A percentile compares a stretch with the other conserved stretches of the same genome.
Evolutionary conservation across 441 rosid species (phyloP).

Genomic region (Erysimum cheiri): DNA sequence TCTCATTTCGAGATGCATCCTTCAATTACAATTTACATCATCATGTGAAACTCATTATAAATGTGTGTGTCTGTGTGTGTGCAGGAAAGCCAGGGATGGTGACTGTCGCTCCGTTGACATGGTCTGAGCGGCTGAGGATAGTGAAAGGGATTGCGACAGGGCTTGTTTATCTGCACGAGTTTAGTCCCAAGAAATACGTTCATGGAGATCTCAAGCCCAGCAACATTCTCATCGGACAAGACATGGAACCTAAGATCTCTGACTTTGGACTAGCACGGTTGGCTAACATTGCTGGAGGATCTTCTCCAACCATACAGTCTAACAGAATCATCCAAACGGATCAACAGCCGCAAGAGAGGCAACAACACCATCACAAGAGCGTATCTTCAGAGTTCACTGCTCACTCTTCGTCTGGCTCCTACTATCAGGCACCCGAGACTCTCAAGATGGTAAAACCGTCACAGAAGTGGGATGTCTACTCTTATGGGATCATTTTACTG

Average conservation of each 20-base stretch:
- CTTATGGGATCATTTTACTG: slow-evolving; percentile 85
- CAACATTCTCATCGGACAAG: slow-evolving; percentile 78
- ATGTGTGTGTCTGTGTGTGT: slow-evolving; percentile 27
- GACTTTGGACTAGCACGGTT: slow-evolving; percentile 91
- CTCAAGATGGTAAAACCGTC: slow-evolving; percentile 86
- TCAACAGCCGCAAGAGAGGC: slow-evolving; percentile 61
- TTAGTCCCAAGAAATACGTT: slow-evolving; percentile 90
- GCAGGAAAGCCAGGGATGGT: slow-evolving; percentile 81
- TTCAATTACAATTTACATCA: neutral
- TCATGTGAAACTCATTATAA: neutral
- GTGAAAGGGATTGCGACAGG: slow-evolving; percentile 83
- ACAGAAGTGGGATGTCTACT: slow-evolving; percentile 97
- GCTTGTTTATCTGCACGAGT: slow-evolving; percentile 86
- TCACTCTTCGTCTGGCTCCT: slow-evolving; percentile 58
- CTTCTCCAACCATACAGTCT: slow-evolving; percentile 79
- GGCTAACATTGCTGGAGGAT: slow-evolving; percentile 87
- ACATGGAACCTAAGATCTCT: slow-evolving; percentile 81
- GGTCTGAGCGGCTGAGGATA: slow-evolving; percentile 82
- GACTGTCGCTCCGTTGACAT: slow-evolving; percentile 64
- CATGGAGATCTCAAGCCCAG: slow-evolving; percentile 93
- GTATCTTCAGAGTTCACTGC: slow-evolving; percentile 66
- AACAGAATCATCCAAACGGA: slow-evolving; percentile 57
- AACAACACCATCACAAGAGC: slow-evolving; percentile 59
- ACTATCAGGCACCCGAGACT: slow-evolving; percentile 93
- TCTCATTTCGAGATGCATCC: neutral